These are phyloP conservation scores for Penicillium crustosum DNA, from an alignment of 2,329 filamentous ascomycete genomes.

Conservation along the genomic window DNA sequence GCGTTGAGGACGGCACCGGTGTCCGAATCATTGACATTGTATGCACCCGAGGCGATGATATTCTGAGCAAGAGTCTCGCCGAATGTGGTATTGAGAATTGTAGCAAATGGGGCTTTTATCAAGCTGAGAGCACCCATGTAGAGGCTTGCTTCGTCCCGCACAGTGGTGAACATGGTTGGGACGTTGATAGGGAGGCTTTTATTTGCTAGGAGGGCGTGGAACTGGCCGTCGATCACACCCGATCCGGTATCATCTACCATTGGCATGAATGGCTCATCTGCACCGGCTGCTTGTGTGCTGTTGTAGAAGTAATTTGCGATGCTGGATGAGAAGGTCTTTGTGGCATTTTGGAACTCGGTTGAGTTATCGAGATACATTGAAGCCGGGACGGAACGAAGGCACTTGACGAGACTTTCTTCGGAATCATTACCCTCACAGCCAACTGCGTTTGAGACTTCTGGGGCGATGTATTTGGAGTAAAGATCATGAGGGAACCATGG, in stretches of 20 bases:
- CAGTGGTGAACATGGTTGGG: constrained; percentile 30
- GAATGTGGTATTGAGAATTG: constrained; percentile 17
- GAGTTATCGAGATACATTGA: constrained; percentile 24
- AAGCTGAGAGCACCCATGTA: constrained; percentile 18
- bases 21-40: constrained; percentile 15
- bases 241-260: constrained; percentile 27
- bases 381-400: constrained; percentile 26
- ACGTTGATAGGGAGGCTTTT: constrained; percentile 27
- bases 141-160: constrained; percentile 27
- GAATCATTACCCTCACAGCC: constrained; percentile 21
- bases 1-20: constrained; percentile 21
- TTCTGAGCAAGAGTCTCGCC: constrained; percentile 16
- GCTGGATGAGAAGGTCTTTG: constrained; percentile 1
- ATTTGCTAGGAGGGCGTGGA: constrained; percentile 23
- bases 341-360: constrained; percentile 17
- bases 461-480: constrained; percentile 23
- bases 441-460: constrained; percentile 23
- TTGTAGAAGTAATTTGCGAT: constrained; percentile 21
- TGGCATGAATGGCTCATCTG: constrained; percentile 28
- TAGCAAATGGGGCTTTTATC: constrained; percentile 11
- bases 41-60: constrained; percentile 16
- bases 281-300: constrained; percentile 15
- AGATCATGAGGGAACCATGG: constrained; percentile 30
- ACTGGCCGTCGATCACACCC: constrained; percentile 31
- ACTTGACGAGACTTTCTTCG: constrained; percentile 18